phyloP scores from a whole-genome alignment of 768 basidiomycete species.

The Pisolithus orientalis region DNA sequence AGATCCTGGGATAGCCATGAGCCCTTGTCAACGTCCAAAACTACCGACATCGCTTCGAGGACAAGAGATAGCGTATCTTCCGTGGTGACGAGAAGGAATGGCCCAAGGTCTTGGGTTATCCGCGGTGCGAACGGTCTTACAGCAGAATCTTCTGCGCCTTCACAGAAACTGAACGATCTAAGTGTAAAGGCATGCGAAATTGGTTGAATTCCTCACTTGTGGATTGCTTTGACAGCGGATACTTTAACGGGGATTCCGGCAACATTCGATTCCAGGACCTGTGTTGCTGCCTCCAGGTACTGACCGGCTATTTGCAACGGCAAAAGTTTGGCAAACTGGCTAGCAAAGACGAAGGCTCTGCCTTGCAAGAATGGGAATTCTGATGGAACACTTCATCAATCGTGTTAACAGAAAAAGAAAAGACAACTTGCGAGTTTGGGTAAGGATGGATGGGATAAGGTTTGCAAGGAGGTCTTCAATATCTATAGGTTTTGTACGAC shows the following conservation, averaged over 20 bases:
- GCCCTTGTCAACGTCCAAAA: slow-evolving; percentile 67
- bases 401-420: background rate
- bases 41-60: slow-evolving; percentile 76
- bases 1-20: slow-evolving; percentile 68
- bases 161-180: slow-evolving; percentile 55
- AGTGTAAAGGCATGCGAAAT: background rate
- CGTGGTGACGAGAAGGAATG: slow-evolving; percentile 71
- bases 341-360: slow-evolving; percentile 90
- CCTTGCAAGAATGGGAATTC: slow-evolving; percentile 93
- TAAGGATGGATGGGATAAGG: slow-evolving; percentile 73
- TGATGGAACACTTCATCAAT: slow-evolving; percentile 22
- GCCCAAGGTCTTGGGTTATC: slow-evolving; percentile 76
- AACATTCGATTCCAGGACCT: slow-evolving; percentile 69
- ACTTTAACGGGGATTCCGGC: slow-evolving; percentile 86
- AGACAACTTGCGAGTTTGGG: slow-evolving; percentile 52
- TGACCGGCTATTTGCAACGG: slow-evolving; percentile 70
- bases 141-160: slow-evolving; percentile 50
- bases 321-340: slow-evolving; percentile 74
- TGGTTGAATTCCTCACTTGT: slow-evolving; percentile 59
- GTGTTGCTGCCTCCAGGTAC: slow-evolving; percentile 83
- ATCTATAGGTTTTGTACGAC: slow-evolving; percentile 63
- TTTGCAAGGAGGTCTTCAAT: slow-evolving; percentile 69
- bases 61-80: slow-evolving; percentile 89
- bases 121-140: slow-evolving; percentile 61
- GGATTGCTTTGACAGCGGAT: slow-evolving; percentile 88